Evolutionary conservation across 148 eudicot species (phyloP), one percentile per base, ranked within the genome.

Genomic region (Suaeda aralocaspica): DNA sequence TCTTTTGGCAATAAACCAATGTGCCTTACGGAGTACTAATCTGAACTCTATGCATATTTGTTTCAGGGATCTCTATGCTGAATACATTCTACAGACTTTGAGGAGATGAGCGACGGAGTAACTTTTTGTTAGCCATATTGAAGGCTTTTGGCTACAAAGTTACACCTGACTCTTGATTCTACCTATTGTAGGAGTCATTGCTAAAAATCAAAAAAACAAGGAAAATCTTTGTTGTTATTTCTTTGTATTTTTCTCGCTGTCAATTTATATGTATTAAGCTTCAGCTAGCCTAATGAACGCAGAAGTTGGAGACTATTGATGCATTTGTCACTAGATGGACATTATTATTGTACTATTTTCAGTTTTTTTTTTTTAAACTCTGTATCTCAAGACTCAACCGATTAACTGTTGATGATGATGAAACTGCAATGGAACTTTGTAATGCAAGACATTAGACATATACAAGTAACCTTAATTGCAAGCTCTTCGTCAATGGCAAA

Each of bases 11-110:
- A 9, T 31, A 4, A 26, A 31, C 24, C 2, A 8, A 36, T 36
- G 41, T 3, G 41, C 19, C 19, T 49, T 49, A 14, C 0, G 8
- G 6, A 18, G 18, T 15, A 12, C 3, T 46, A 13, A 46, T 14
- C 19, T 1, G 13, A 14, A 13, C 4, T 19, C 19, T 18, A 11
- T 15, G 18, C 2, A 49, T 49, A 1, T 4, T 13, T 8, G 22
- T 49, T 77, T 71, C 81, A 86, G 90, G 84, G 90, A 86, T 49
- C 87, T 86, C 18, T 86, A 86, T 64, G 88, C 84, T 11, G 91
- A 87, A 74, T 87, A 87, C 82, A 81, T 83, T 18, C 57, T 87
- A 63, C 85, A 82, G 66, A 74, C 85, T 18, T 59, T 87, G 82
- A 84, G 86, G 81, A 75, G 81, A 77, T 87, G 30, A 72, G 15